Evolutionary conservation across 148 eudicot species (phyloP).

Genomic region (Fagopyrum tataricum): DNA sequence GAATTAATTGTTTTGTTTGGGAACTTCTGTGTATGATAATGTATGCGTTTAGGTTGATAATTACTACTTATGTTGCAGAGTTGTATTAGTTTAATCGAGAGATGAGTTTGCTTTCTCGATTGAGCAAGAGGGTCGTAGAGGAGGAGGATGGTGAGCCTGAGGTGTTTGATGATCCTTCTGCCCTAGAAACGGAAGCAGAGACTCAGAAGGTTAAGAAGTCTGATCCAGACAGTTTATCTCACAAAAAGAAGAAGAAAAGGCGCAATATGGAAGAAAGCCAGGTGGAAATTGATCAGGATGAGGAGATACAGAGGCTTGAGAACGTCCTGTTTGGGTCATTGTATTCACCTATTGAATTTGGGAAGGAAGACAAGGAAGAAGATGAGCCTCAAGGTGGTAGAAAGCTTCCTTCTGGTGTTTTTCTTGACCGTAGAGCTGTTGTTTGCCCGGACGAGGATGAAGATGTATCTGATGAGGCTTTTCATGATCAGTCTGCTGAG

Average conservation of each 20-base stretch:
- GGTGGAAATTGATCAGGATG: constrained; percentile 37
- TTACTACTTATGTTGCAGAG: background rate
- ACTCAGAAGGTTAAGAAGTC: background rate
- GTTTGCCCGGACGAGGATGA: constrained; percentile 42
- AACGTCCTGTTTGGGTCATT: constrained; percentile 58
- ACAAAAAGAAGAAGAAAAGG: constrained; percentile 52
- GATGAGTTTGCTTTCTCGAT: constrained; percentile 6
- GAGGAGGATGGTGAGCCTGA: constrained; percentile 25
- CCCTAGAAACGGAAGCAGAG: background rate
- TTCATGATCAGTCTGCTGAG: too few relatives aligned
- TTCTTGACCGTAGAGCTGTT: constrained; percentile 22
- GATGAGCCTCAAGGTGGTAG: constrained; percentile 9
- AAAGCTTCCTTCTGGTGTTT: constrained; percentile 10
- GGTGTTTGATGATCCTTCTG: constrained; percentile 16
- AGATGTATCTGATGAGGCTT: too few relatives aligned
- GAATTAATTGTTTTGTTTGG: background rate
- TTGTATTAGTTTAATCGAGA: background rate
- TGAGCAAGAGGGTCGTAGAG: constrained; percentile 4
- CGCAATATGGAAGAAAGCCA: constrained; percentile 26
- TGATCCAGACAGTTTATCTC: background rate
- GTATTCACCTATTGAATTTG: constrained; percentile 63
- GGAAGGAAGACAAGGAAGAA: constrained; percentile 40
- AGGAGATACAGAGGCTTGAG: constrained; percentile 62
- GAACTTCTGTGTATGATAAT: background rate
- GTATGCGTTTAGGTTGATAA: background rate